phyloP scores from a whole-genome alignment of 176 grass and related monocot species.

The Lolium rigidum region DNA sequence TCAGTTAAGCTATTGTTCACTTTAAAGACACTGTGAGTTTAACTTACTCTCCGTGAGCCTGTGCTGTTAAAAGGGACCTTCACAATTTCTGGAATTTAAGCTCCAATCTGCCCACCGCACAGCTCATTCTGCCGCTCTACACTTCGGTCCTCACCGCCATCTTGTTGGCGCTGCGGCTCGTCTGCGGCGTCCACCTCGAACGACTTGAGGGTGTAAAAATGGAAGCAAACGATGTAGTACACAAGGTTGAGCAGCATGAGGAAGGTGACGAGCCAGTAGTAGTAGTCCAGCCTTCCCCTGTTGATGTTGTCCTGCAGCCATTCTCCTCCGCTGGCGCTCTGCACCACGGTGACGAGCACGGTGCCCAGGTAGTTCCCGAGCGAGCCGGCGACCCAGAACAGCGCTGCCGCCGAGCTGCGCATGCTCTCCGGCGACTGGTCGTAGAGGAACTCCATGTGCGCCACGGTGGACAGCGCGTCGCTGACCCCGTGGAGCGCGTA shows the following conservation, averaged over 20 bases:
- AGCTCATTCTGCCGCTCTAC: constrained; percentile 26
- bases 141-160: not conserved
- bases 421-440: constrained; percentile 96
- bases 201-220: constrained; percentile 68
- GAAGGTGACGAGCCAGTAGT: constrained; percentile 86
- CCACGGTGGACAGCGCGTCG: constrained; percentile 74
- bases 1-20: no score
- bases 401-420: constrained; percentile 73
- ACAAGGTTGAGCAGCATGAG: constrained; percentile 69
- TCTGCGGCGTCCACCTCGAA: constrained; percentile 52
- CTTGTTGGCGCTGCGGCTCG: not conserved
- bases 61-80: not conserved
- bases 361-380: constrained; percentile 85
- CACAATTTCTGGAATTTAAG: not conserved
- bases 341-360: constrained; percentile 75
- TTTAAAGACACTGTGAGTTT: no score
- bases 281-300: constrained; percentile 71
- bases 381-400: constrained; percentile 75
- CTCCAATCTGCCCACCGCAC: not conserved
- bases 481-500: constrained; percentile 78
- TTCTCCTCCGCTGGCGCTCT: constrained; percentile 54
- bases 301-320: constrained; percentile 97
- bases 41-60: no score
- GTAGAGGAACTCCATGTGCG: constrained; percentile 87
- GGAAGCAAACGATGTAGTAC: constrained; percentile 72